Base-by-base conservation (phyloP, 495 filamentous ascomycete genomes). In the Rusavskia elegans region DNA sequence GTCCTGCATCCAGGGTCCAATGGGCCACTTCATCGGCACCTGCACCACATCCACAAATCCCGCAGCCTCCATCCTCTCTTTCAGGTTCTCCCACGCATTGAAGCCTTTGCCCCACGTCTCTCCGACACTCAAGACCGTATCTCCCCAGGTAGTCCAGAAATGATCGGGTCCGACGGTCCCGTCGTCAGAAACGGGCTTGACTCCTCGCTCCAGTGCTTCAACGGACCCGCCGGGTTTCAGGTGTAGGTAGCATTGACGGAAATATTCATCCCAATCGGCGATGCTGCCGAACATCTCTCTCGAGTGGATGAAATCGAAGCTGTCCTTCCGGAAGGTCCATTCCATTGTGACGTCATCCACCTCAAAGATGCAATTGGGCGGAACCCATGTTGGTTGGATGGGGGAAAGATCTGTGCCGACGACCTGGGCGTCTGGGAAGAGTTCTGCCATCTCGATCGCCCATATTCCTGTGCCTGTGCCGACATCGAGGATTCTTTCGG, bases 331-430 rank as follows among this genome's bases (percentile, higher is more conserved):
- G 21, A 68, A 77, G 0, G 70, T 64, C 74, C 74, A 76, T 30
- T 71, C 69, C 40, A 61, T 65, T 59, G 75, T 72, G 1, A 65
- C 66, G 49, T 77, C 73, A 46, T 77, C 73, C 44, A 77, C 65
- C 39, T 67, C 65, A 48, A 77, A 75, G 11, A 59, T 53, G 35
- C 70, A 70, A 49, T 77, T 77, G 11, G 68, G 68, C 37, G 72
- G 71, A 13, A 66, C 66, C 65, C 68, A 75, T 49, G 52, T 64
- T n/a, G 71, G 70, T 55, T 77, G 71, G 49, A 76, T 76, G 20
- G 74, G 71, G 50, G 66, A 70, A 37, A 87, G 67, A 58, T 87
- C 84, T 25, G 83, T 74, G 16, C 83, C 84, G 16, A 82, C 61
- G 13, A 85, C 65, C 25, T 73, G 73, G 5, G 77, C 69, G 49